Percentiles rank a stretch among this genome's conserved stretches.
Evolutionary conservation across 129 eudicot genomes (phyloP).

Genomic region (Heracleum sosnowskyi): DNA sequence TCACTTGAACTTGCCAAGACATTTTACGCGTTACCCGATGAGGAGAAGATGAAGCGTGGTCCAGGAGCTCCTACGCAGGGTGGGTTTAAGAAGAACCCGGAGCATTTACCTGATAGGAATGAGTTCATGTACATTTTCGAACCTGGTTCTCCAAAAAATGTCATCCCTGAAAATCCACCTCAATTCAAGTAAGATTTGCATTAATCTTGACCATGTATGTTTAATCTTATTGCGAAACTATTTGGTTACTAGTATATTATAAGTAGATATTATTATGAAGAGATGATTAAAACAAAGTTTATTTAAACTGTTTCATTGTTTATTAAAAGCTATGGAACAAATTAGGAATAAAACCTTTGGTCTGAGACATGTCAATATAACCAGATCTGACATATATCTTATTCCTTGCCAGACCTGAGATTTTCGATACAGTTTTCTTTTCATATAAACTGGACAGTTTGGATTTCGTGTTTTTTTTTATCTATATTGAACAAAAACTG

Average conservation of each 20-base stretch:
- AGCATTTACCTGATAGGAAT: slow-evolving; percentile 12
- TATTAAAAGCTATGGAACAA: too few species aligned
- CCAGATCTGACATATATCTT: too few species aligned
- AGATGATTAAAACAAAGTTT: too few species aligned
- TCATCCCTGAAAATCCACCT: slow-evolving; percentile 19
- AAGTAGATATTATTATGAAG: too few species aligned
- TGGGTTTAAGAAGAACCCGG: slow-evolving; percentile 23
- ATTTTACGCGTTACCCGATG: slow-evolving; percentile 14
- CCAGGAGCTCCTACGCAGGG: slow-evolving; percentile 20
- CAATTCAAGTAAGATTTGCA: slow-evolving; percentile 10
- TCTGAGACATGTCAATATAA: too few species aligned
- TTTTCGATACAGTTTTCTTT: too few species aligned
- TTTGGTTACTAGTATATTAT: neutral
- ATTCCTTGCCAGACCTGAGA: too few species aligned
- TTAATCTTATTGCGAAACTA: neutral
- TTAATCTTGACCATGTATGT: neutral
- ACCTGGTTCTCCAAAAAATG: slow-evolving; percentile 9
- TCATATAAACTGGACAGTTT: too few species aligned
- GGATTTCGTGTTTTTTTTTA: too few species aligned
- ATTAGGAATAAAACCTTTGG: too few species aligned
- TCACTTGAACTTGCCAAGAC: slow-evolving; percentile 22
- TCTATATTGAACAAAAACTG: too few species aligned
- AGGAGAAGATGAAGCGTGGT: slow-evolving; percentile 24
- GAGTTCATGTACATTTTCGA: slow-evolving; percentile 14
- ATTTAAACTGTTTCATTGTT: too few species aligned